Evolutionary conservation across 2,329 filamentous ascomycete species (phyloP).

Genomic region (Chalaropsis thielavioides): DNA sequence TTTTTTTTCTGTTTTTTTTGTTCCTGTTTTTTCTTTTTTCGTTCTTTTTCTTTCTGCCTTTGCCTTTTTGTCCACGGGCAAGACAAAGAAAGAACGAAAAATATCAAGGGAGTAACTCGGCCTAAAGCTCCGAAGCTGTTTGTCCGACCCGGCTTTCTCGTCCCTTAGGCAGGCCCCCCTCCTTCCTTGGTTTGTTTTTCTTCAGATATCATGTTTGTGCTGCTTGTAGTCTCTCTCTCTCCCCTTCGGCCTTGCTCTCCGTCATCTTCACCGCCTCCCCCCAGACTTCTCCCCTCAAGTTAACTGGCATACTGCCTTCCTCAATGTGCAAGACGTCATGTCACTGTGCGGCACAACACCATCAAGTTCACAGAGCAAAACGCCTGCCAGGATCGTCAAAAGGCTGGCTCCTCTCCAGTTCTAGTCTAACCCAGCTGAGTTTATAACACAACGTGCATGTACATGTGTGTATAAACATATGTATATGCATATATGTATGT

Average conservation of each 20-base stretch:
- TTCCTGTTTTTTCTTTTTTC: not conserved
- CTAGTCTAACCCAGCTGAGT: not conserved
- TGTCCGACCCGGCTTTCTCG: not conserved
- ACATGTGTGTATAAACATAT: not conserved
- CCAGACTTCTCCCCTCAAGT: too few species aligned
- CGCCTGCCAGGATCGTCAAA: not conserved
- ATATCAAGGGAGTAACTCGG: not conserved
- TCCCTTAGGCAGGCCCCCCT: not conserved
- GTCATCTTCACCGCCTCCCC: too few species aligned
- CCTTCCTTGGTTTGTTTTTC: not conserved
- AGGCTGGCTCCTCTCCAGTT: not conserved
- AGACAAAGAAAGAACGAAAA: too few species aligned
- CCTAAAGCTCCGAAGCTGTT: not conserved
- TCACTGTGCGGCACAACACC: not conserved
- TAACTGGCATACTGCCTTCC: too few species aligned
- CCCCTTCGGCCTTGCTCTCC: too few species aligned
- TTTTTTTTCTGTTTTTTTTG: not conserved
- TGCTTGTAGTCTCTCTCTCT: not conserved
- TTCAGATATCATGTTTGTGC: not conserved
- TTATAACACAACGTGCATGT: not conserved
- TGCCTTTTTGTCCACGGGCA: not conserved
- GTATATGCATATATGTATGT: not conserved
- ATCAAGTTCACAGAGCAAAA: too few species aligned
- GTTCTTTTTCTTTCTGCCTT: not conserved
- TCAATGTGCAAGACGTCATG: not conserved